Percentiles rank a stretch among this genome's conserved stretches.
These are phyloP conservation scores for Akanthomyces lecanii DNA, from an alignment of 2,329 filamentous ascomycete genomes.

Conservation along the genomic window DNA sequence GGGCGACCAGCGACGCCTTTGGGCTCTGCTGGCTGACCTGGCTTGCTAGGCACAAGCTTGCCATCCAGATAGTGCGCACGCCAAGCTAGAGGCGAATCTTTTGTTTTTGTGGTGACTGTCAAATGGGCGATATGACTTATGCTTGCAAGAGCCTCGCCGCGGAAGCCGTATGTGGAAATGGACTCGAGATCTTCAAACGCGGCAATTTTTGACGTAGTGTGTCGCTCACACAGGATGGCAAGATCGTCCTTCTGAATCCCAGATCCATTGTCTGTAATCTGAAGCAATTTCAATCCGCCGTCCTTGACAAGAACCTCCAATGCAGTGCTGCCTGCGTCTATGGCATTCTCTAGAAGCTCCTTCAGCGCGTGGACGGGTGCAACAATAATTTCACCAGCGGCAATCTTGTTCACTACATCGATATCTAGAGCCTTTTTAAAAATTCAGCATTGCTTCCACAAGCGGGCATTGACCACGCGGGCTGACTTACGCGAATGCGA, in stretches of 20 bases:
- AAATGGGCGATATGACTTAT: conserved; percentile 98
- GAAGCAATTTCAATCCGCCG: conserved; percentile 87
- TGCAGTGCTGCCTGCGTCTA: conserved; percentile 92
- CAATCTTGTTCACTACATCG: conserved; percentile 97
- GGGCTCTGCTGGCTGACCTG: conserved; percentile 80
- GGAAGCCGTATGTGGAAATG: conserved; percentile 96
- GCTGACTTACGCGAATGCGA: conserved; percentile 44
- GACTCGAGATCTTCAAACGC: conserved; percentile 86
- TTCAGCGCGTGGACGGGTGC: conserved; percentile 94
- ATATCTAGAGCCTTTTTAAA: conserved; percentile 69
- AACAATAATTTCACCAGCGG: conserved; percentile 96
- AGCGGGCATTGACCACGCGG: not conserved
- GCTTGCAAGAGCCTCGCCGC: conserved; percentile 91
- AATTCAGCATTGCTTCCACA: not conserved
- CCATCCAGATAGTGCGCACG: conserved; percentile 83
- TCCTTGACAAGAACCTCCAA: conserved; percentile 92
- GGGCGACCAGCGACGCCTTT: conserved; percentile 81
- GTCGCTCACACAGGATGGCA: conserved; percentile 87
- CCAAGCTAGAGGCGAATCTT: conserved; percentile 84
- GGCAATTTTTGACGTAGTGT: conserved; percentile 94
- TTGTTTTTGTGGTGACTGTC: conserved; percentile 89
- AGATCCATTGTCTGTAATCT: conserved; percentile 96
- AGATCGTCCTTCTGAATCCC: conserved; percentile 95
- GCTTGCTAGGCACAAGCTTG: conserved; percentile 75
- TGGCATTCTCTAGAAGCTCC: conserved; percentile 93